phyloP scores from a whole-genome alignment of 805 yeast species.

The Starmerella riodocensis region DNA sequence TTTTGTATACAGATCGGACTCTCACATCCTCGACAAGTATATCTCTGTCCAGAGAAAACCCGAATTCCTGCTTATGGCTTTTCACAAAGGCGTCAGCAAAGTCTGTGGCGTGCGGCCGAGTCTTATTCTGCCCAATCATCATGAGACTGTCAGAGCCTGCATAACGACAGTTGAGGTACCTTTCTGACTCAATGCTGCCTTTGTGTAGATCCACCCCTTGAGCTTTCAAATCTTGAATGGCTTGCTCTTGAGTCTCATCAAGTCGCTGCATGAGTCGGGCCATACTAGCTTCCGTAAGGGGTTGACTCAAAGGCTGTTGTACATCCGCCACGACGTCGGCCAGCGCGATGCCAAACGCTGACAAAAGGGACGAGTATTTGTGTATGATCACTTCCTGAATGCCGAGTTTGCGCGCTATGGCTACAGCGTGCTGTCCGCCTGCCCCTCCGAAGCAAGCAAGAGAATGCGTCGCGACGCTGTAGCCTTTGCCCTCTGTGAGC shows the following conservation, averaged over 20 bases:
- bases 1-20: conserved; percentile 39
- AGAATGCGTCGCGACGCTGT: conserved; percentile 48
- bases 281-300: conserved; percentile 28
- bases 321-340: conserved; percentile 74
- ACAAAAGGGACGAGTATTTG: conserved; percentile 66
- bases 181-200: conserved; percentile 38
- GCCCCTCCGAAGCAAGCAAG: conserved; percentile 86
- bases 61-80: conserved; percentile 58
- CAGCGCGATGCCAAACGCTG: conserved; percentile 78
- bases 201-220: conserved; percentile 44
- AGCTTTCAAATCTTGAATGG: conserved; percentile 30
- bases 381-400: conserved; percentile 59
- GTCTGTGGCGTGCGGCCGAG: not conserved
- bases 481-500: conserved; percentile 75
- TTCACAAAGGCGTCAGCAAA: conserved; percentile 35
- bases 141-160: conserved; percentile 82
- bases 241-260: conserved; percentile 32
- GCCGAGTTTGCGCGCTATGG: conserved; percentile 60
- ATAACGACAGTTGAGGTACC: conserved; percentile 63
- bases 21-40: conserved; percentile 61
- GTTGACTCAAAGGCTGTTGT: conserved; percentile 56
- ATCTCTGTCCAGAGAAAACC: conserved; percentile 48
- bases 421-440: conserved; percentile 81
- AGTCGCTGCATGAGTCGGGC: conserved; percentile 35
- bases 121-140: conserved; percentile 36